Conservation (phyloP, 305 asterid genomes). For the Solanum hybrid region DNA sequence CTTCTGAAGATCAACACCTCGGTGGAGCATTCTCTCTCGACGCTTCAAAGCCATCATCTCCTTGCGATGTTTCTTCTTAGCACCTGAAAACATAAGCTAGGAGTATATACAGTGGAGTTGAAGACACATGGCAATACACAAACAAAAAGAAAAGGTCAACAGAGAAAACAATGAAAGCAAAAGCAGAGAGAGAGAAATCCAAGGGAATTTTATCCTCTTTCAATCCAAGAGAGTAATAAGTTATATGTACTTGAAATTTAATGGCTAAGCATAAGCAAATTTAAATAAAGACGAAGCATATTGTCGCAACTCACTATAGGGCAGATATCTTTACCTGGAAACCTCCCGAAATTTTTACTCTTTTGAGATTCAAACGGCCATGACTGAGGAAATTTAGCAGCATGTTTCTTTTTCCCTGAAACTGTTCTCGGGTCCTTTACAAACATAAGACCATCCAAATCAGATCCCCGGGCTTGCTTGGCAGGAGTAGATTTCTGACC, state of each 20-base stretch:
- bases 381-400: conserved; percentile 41
- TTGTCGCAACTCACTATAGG: neutral
- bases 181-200: neutral
- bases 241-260: neutral
- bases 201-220: neutral
- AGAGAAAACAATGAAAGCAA: neutral
- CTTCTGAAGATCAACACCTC: conserved; percentile 85
- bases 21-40: conserved; percentile 64
- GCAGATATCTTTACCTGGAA: conserved; percentile 48
- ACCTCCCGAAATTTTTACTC: conserved; percentile 41
- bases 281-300: neutral
- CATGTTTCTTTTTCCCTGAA: conserved; percentile 71
- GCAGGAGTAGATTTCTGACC: conserved; percentile 22
- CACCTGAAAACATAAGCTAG: conserved; percentile 44
- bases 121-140: conserved; percentile 11
- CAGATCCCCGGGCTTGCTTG: conserved; percentile 23
- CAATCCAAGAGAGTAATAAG: neutral
- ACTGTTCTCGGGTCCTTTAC: conserved; percentile 64
- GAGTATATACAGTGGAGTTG: conserved; percentile 6
- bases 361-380: conserved; percentile 61
- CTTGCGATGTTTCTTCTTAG: conserved; percentile 77
- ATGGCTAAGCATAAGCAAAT: neutral
- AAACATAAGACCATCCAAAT: conserved; percentile 47
- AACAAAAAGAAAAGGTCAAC: neutral
- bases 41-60: conserved; percentile 75